Base-by-base conservation (phyloP, 345 rosid genomes). In the Orychophragmus violaceus region DNA sequence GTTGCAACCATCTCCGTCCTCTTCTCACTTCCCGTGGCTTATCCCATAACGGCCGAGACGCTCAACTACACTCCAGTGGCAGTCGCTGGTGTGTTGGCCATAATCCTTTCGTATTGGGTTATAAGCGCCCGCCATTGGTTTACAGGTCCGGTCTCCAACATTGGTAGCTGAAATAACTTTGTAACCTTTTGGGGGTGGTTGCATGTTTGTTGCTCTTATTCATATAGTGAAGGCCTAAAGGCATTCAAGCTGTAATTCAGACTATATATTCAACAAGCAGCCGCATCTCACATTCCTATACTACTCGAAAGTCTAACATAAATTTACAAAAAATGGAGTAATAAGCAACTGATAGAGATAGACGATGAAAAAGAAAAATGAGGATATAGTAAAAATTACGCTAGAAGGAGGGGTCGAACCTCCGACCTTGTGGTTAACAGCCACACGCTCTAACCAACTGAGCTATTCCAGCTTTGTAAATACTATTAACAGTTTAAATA, bases 21-120 rank as follows among this genome's bases (percentile, higher is more conserved):
- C 76, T 94, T 94, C 84, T 94, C 97, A 2, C 67, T 94, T 78
- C 99, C 99, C 4, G 96, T 94, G 33, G 82, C 89, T 3, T 90
- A 88, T 73, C 99, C 99, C 28, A 67, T 90, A 66, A 81, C 96
- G 22, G 59, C 71, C 0, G 80, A 86, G 82, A 93, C 90, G 3
- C 95, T 93, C 70, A 93, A 93, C 82, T 90, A 93, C 78, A 90
- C 97, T 39, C 97, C 97, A 0, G 88, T 90, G 33, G 97, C 98
- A 2, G 96, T 90, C 1, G 76, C 84, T 28, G 97, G 97, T 62
- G 59, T 90, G 81, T 44, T 87, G 29, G 32, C 84, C 65, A 76
- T 93, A 19, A 70, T 80, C 0, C 69, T 83, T 25, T 69, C 76
- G 68, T 77, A 81, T 32, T 93, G 97, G 97, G 76, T 90, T 67